These are phyloP conservation scores for Fusarium virguliforme DNA, from an alignment of 2,329 filamentous ascomycete species.

Conservation along the genomic window DNA sequence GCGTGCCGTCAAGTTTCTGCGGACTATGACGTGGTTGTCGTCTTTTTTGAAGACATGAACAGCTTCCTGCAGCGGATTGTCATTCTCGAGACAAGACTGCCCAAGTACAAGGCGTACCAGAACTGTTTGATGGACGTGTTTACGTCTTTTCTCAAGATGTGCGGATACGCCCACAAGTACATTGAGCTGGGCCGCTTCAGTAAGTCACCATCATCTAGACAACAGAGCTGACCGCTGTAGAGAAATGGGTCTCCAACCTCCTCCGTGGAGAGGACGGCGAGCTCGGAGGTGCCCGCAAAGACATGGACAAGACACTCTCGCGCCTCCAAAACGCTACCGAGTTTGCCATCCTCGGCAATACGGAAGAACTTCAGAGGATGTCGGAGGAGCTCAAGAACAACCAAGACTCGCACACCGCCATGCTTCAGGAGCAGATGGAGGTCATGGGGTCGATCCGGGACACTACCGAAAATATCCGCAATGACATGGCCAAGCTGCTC, in stretches of 20 bases:
- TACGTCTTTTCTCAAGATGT: constrained; percentile 53
- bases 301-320: constrained; percentile 50
- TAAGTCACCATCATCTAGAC: constrained; percentile 5
- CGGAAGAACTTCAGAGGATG: constrained; percentile 52
- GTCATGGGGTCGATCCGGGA: constrained; percentile 49
- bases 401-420: constrained; percentile 46
- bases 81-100: constrained; percentile 54
- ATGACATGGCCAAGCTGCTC: constrained; percentile 51
- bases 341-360: constrained; percentile 55
- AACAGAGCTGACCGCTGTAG: constrained; percentile 27
- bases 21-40: constrained; percentile 58
- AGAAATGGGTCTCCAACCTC: constrained; percentile 52
- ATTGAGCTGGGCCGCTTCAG: constrained; percentile 55
- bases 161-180: constrained; percentile 55
- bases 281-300: constrained; percentile 51
- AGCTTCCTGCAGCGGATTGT: constrained; percentile 57
- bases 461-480: constrained; percentile 50
- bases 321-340: constrained; percentile 54
- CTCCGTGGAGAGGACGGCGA: constrained; percentile 53
- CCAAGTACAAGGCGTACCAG: constrained; percentile 51
- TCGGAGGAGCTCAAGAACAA: constrained; percentile 47
- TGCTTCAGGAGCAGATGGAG: constrained; percentile 50
- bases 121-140: constrained; percentile 58
- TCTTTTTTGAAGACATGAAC: constrained; percentile 58
- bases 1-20: constrained; percentile 53